Evolutionary conservation across 2,329 filamentous ascomycete species (phyloP), one percentile per base, ranked within the genome.

Genomic region (Apiospora arundinis): DNA sequence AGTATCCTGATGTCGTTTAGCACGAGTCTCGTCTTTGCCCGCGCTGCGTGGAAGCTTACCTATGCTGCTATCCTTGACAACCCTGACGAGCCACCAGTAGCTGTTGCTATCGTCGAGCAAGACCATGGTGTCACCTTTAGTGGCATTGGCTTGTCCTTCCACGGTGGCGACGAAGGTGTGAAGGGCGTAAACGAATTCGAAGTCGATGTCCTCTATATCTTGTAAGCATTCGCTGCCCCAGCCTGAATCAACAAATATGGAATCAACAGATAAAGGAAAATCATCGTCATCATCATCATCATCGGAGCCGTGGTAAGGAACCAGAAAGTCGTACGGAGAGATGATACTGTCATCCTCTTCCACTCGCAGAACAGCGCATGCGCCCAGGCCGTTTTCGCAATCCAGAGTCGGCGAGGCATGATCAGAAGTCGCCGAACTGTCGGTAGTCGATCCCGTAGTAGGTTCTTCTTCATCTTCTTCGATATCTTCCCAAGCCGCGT

Each of bases 121-220:
- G 70, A 98, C 95, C 96, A 99, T 99, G 18, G 95, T 98, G 80
- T 99, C 96, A 69, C 96, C 96, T 83, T 99, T 99, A 45, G 94
- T 97, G 72, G 96, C 96, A 85, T 98, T 99, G 74, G 96, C 96
- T 83, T 99, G 96, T 40, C 96, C 96, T 83, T 99, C 96, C 67
- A 99, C 96, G 0, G 96, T 98, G 40, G 96, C 96, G 75, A 98
- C 93, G 79, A 99, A 99, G 2, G 95, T 99, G 81, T 98, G 96
- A 72, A 99, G 87, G 40, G 96, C 96, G 84, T 99, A 99, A 73
- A 99, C 96, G 84, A 98, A 98, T 82, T 98, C 95, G 86, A 99
- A 98, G 87, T 99, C 96, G 83, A 99, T 99, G 80, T 99, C 96
- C 89, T 99, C 96, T 98, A 87, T 82, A 83, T 92, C 88, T 88